phyloP scores from a whole-genome alignment of 306 rosid species.

The Senna siamea region DNA sequence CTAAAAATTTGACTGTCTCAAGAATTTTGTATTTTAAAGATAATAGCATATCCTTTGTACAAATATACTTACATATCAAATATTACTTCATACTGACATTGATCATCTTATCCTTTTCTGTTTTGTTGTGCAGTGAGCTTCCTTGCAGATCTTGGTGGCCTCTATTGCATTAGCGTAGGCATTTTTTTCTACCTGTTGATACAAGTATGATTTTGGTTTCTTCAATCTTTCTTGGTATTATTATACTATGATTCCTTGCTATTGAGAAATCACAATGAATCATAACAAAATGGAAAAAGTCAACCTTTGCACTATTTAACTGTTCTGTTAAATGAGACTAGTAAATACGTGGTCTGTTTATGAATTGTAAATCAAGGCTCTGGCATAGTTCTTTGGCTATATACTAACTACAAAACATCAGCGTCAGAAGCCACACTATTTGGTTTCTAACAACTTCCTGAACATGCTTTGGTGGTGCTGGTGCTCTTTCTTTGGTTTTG shows the following conservation, averaged over 20 bases:
- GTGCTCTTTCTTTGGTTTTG: background rate
- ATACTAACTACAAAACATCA: background rate
- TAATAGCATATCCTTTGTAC: slow-evolving; percentile 4
- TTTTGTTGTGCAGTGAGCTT: slow-evolving; percentile 75
- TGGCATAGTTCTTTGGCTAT: background rate
- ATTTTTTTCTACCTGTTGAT: slow-evolving; percentile 83
- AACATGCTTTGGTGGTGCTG: slow-evolving; percentile 10
- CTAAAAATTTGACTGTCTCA: slow-evolving; percentile 1
- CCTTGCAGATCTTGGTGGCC: slow-evolving; percentile 98
- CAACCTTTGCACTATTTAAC: background rate
- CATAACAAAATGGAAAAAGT: background rate
- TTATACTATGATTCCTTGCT: slow-evolving; percentile 3
- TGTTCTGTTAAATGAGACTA: slow-evolving; percentile 20
- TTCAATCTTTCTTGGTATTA: slow-evolving; percentile 12
- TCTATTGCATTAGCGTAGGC: slow-evolving; percentile 89
- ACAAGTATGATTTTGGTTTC: slow-evolving; percentile 60
- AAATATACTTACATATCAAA: slow-evolving; percentile 2
- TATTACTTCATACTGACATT: slow-evolving; percentile 16
- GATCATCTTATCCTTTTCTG: slow-evolving; percentile 37
- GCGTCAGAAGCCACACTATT: slow-evolving; percentile 12
- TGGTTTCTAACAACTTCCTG: background rate
- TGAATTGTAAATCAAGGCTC: slow-evolving; percentile 8
- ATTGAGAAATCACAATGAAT: background rate
- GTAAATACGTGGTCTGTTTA: slow-evolving; percentile 17
- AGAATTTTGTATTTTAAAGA: slow-evolving; percentile 20